phyloP scores from a whole-genome alignment of 2,329 filamentous ascomycete species.

The Hymenoscyphus fraxineus region DNA sequence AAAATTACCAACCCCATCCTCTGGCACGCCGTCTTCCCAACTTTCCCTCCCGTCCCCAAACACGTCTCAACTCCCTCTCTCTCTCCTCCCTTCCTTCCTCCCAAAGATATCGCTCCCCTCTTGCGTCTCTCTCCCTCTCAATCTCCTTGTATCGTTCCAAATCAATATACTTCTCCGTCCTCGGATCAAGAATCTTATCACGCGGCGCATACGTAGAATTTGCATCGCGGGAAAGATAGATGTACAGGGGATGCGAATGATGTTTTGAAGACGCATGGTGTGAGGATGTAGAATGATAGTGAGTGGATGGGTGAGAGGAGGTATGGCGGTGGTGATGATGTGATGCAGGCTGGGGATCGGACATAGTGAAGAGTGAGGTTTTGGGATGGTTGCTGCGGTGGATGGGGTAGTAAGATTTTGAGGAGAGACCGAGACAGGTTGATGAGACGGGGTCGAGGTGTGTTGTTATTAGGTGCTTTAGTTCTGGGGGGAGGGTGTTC shows the following conservation, averaged over 20 bases:
- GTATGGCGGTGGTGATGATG: background rate
- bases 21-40: constrained; percentile 7
- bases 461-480: constrained; percentile 7
- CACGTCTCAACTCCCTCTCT: constrained; percentile 8
- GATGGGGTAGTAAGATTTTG: constrained; percentile 10
- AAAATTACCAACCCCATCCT: constrained; percentile 8
- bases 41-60: constrained; percentile 11
- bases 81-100: constrained; percentile 9
- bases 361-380: constrained; percentile 8
- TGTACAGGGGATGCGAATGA: constrained; percentile 7
- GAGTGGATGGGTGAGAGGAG: background rate
- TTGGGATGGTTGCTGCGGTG: constrained; percentile 7
- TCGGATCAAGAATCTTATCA: constrained; percentile 8
- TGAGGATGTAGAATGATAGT: background rate
- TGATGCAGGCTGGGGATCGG: background rate
- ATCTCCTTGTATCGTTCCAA: background rate
- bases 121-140: constrained; percentile 5
- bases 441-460: constrained; percentile 9
- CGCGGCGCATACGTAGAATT: background rate
- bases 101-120: constrained; percentile 4
- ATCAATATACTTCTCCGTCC: constrained; percentile 6
- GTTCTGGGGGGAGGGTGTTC: constrained; percentile 7
- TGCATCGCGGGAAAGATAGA: constrained; percentile 2
- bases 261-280: no score
- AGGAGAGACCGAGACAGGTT: constrained; percentile 11